Conservation (phyloP, 306 rosid species). For the Bauhinia variegata region DNA sequence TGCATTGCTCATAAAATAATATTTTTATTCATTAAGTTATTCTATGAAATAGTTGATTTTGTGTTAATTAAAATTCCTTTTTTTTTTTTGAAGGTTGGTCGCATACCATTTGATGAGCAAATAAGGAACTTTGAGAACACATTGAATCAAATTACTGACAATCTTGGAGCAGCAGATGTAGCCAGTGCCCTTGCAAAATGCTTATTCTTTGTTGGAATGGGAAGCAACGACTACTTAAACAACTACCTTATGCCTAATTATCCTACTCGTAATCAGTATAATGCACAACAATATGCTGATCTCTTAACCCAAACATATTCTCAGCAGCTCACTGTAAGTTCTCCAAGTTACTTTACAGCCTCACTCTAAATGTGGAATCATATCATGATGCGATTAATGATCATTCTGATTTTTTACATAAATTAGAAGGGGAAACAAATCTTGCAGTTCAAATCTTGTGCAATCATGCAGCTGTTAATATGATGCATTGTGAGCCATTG, state of each 20-base stretch:
- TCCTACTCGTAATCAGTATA: slow-evolving; percentile 67
- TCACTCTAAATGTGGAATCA: background rate
- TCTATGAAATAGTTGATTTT: background rate
- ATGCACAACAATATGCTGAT: slow-evolving; percentile 68
- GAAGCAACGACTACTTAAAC: slow-evolving; percentile 94
- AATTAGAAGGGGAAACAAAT: no score
- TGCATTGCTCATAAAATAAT: no score
- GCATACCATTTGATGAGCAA: slow-evolving; percentile 82
- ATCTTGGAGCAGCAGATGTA: slow-evolving; percentile 60
- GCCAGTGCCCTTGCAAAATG: slow-evolving; percentile 51
- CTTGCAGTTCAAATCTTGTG: no score
- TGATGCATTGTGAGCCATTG: no score
- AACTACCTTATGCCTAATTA: slow-evolving; percentile 96
- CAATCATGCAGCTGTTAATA: no score
- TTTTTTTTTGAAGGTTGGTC: slow-evolving; percentile 58
- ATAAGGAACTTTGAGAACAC: slow-evolving; percentile 79
- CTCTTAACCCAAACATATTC: slow-evolving; percentile 63
- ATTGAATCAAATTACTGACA: slow-evolving; percentile 56
- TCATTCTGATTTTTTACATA: background rate
- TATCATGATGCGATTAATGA: background rate
- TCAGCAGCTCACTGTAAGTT: slow-evolving; percentile 73
- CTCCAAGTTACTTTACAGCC: background rate
- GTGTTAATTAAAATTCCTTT: background rate
- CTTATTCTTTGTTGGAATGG: slow-evolving; percentile 90
- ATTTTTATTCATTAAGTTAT: no score